Base-by-base conservation (phyloP, 1,284 basidiomycete species). In the Cyathus olla region DNA sequence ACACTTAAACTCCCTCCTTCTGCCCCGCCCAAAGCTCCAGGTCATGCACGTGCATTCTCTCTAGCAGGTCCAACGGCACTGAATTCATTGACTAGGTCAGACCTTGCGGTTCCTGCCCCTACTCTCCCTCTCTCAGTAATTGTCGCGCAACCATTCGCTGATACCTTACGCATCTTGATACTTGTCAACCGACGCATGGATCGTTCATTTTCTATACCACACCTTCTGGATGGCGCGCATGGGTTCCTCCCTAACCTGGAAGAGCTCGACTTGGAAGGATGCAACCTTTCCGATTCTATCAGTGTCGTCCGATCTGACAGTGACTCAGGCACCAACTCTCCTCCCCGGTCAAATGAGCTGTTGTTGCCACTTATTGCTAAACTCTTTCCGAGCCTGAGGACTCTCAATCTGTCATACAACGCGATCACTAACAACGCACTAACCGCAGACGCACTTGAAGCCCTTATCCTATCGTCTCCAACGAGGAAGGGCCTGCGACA, bases 351-450 rank as follows among this genome's bases (percentile, higher is more conserved):
- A 4, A 85, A 68, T 56, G 87, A 90, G 62, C 79, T 80, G 6
- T 74, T 92, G 10, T 73, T 95, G 22, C 81, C 85, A 1, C 76
- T 90, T 24, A 72, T 94, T 46, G 77, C 86, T 5, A 79, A 77
- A 50, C 78, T 94, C 3, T 95, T 95, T 76, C 93, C 93, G 3
- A 85, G 84, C 63, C 70, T 95, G 55, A 81, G 79, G 44, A 87
- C 83, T 10, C 82, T 95, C 29, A 90, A 94, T 63, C 76, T 95
- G 54, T 90, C 90, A n/a, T 90, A 91, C 72, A 95, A 95, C 66
- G 67, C 75, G 1, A 72, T 95, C 13, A 89, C 88, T 1, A 86
- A 83, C 51, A 76, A 79, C 0, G 81, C 86, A 3, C 70, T 93
- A 8, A 78, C 81, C 3, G 71, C 78, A 10, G 82, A 84, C 2